A percentile compares a stretch with the other conserved stretches of the same genome.
Evolutionary conservation across 179 eudicot species (phyloP).

Genomic region (Spergularia azorica): DNA sequence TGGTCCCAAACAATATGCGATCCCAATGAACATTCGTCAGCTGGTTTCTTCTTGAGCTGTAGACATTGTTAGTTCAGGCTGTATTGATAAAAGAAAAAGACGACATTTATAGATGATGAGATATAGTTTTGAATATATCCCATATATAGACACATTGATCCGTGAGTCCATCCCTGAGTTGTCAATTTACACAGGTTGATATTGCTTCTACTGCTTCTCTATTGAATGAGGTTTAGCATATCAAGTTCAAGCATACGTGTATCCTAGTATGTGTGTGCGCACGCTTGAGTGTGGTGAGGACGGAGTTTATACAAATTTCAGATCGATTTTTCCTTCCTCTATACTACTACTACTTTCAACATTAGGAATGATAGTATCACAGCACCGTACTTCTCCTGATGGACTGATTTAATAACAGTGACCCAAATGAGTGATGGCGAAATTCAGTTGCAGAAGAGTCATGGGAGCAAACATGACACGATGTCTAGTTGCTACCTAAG

Average conservation of each 20-base stretch:
- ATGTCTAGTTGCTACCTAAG: constrained; percentile 15
- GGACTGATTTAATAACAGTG: background rate
- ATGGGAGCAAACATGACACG: background rate
- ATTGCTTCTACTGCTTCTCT: background rate
- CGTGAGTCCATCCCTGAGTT: background rate
- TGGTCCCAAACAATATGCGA: constrained; percentile 37
- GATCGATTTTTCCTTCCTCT: too few relatives aligned
- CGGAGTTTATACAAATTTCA: too few relatives aligned
- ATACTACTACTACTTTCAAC: too few relatives aligned
- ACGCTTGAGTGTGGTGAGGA: too few relatives aligned
- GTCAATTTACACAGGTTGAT: background rate
- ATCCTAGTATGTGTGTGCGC: too few relatives aligned
- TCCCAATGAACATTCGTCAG: constrained; percentile 56
- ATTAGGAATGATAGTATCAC: too few relatives aligned
- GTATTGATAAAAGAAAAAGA: too few relatives aligned
- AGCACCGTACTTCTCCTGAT: too few relatives aligned
- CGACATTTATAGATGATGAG: too few relatives aligned
- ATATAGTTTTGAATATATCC: background rate
- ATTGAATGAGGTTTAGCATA: background rate
- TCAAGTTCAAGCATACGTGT: too few relatives aligned
- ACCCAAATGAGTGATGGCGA: background rate
- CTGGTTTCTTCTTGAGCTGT: constrained; percentile 29
- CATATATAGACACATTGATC: background rate
- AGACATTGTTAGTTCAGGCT: constrained; percentile 1
- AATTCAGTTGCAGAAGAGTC: background rate